Conservation (phyloP, 225 moss, liverwort and hornwort species). For the Bryum argenteum region DNA sequence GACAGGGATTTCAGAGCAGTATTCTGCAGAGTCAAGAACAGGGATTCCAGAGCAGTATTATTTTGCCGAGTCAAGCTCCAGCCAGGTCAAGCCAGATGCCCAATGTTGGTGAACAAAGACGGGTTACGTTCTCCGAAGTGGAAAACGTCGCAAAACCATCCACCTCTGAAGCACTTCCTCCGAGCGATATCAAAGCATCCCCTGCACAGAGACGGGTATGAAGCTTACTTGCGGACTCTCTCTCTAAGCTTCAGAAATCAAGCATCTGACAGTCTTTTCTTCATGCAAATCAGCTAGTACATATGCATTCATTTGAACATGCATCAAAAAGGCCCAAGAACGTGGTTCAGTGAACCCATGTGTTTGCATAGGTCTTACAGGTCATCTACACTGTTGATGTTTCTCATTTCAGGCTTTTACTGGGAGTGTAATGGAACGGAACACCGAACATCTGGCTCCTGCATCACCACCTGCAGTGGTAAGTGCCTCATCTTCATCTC, state of each 20-base stretch:
- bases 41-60: constrained; percentile 40
- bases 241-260: background rate
- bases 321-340: background rate
- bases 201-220: constrained; percentile 52
- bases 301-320: constrained; percentile 14
- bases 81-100: constrained; percentile 4
- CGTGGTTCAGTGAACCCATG: background rate
- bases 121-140: constrained; percentile 23
- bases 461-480: constrained; percentile 34
- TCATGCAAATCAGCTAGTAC: background rate
- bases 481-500: constrained; percentile 27
- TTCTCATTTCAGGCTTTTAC: constrained; percentile 51
- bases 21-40: background rate
- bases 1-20: constrained; percentile 15
- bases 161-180: constrained; percentile 31
- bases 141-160: constrained; percentile 20
- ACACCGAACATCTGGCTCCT: constrained; percentile 42
- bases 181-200: constrained; percentile 28
- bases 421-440: constrained; percentile 62
- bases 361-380: background rate
- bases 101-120: constrained; percentile 25
- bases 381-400: constrained; percentile 7
- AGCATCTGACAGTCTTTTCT: constrained; percentile 3
- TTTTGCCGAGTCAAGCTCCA: constrained; percentile 28
- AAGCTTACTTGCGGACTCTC: constrained; percentile 1